Conservation (phyloP, 202 grass and related monocot species). For the Panicum hallii region DNA sequence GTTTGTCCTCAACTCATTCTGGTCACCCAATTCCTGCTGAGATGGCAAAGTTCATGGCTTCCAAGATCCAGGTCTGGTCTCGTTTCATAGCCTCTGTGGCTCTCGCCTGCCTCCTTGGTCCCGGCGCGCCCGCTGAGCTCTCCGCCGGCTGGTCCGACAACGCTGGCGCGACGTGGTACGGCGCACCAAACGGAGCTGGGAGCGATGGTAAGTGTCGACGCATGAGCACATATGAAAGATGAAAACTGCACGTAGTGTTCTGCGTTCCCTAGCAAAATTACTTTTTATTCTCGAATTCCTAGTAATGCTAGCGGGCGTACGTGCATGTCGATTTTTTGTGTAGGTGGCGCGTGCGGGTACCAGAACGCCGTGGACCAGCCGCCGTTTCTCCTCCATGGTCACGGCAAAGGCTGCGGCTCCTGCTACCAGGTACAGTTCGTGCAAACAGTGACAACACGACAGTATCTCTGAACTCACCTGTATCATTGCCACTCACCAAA, state of each 20-base stretch:
- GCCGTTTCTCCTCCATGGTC: slow-evolving; percentile 83
- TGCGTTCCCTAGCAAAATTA: background rate
- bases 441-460: background rate
- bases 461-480: background rate
- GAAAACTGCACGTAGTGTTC: background rate
- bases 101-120: slow-evolving; percentile 29
- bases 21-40: background rate
- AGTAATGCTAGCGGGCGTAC: background rate
- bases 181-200: slow-evolving; percentile 53
- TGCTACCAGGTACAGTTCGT: slow-evolving; percentile 61
- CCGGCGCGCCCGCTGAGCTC: slow-evolving; percentile 47
- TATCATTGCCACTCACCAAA: background rate
- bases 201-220: slow-evolving; percentile 51
- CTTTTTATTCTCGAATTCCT: no score
- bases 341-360: slow-evolving; percentile 85
- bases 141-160: slow-evolving; percentile 53
- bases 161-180: slow-evolving; percentile 72
- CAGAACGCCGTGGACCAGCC: slow-evolving; percentile 55
- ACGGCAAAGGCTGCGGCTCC: slow-evolving; percentile 67
- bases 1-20: background rate
- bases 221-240: no score
- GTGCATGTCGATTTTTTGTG: background rate
- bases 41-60: slow-evolving; percentile 35
- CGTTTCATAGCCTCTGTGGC: slow-evolving; percentile 29
- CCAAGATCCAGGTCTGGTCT: background rate